phyloP scores from a whole-genome alignment of 805 yeast genomes.

The Ogataea zsoltii region DNA sequence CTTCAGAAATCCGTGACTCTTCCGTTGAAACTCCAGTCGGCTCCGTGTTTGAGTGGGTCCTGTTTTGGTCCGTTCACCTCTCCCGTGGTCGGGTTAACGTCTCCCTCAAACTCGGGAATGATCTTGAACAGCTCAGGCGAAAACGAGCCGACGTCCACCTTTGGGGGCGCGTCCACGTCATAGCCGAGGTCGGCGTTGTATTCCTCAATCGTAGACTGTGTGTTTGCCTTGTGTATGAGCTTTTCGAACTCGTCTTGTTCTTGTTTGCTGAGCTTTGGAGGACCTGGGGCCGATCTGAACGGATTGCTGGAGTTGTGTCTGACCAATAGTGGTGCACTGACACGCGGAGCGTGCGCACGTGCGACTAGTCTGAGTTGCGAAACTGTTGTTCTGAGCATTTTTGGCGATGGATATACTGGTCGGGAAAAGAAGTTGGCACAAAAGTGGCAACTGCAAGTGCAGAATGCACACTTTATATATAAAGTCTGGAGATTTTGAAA shows the following conservation, averaged over 20 bases:
- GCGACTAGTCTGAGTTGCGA: background rate
- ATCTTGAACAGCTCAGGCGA: constrained; percentile 73
- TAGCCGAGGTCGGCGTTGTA: constrained; percentile 47
- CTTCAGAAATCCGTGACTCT: constrained; percentile 87
- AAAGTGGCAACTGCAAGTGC: no score
- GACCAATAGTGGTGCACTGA: no score
- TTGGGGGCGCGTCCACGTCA: constrained; percentile 32
- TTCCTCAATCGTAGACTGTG: constrained; percentile 76
- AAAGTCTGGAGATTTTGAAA: background rate
- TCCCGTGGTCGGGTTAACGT: constrained; percentile 89
- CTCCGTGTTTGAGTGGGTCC: constrained; percentile 82
- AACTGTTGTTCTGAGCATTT: constrained; percentile 3
- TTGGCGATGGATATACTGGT: background rate
- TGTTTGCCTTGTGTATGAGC: constrained; percentile 75
- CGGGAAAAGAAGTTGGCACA: no score
- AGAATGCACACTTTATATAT: background rate
- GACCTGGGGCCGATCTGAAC: constrained; percentile 41
- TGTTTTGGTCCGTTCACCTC: constrained; percentile 98
- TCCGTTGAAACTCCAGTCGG: constrained; percentile 94
- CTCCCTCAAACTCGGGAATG: constrained; percentile 95
- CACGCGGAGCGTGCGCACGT: no score
- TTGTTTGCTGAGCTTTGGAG: constrained; percentile 75
- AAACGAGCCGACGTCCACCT: constrained; percentile 60
- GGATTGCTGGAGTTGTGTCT: constrained; percentile 5
- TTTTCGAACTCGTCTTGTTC: constrained; percentile 91